A percentile compares a stretch with the other conserved stretches of the same genome.
Conservation (phyloP, 2,329 filamentous ascomycete species). For the Chrysoporthe deuterocubensis region DNA sequence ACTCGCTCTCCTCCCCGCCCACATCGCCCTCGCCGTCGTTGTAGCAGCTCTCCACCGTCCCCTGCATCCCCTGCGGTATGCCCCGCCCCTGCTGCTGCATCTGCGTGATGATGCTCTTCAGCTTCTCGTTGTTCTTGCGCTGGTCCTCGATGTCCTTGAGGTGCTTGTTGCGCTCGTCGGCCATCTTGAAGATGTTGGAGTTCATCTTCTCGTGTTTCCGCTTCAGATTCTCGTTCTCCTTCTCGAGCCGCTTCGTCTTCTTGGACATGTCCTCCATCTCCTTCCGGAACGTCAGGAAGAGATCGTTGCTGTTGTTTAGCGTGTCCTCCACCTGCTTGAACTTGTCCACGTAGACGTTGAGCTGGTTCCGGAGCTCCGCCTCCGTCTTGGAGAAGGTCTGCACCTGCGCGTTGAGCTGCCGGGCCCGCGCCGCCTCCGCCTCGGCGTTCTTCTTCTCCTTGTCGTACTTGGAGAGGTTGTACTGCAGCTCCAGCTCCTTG, state of each 20-base stretch:
- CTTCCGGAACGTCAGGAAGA: conserved; percentile 95
- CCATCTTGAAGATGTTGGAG: conserved; percentile 95
- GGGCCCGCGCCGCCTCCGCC: conserved; percentile 75
- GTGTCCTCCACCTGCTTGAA: conserved; percentile 99
- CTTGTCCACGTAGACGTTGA: conserved; percentile 98
- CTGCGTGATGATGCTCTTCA: conserved; percentile 91
- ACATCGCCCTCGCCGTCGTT: conserved; percentile 54
- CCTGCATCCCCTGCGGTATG: conserved; percentile 65
- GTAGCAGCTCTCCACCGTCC: conserved; percentile 63
- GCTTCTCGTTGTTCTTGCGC: conserved; percentile 84
- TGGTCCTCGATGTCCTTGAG: conserved; percentile 78
- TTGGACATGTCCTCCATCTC: conserved; percentile 99
- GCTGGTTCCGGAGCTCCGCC: conserved; percentile 87
- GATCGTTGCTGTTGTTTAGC: conserved; percentile 95
- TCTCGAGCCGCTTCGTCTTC: conserved; percentile 95
- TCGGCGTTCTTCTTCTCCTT: conserved; percentile 89
- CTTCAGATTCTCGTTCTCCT: conserved; percentile 90
- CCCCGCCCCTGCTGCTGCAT: conserved; percentile 95
- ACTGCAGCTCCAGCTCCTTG: conserved; percentile 95
- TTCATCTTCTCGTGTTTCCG: conserved; percentile 93
- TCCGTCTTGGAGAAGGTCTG: conserved; percentile 97
- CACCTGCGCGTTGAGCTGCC: conserved; percentile 87
- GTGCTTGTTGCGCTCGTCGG: conserved; percentile 81
- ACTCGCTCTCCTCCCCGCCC: conserved; percentile 65
- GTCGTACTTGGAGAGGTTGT: conserved; percentile 85